Evolutionary conservation across 2,329 filamentous ascomycete species (phyloP).

Genomic region (Furcasterigmium sp.): DNA sequence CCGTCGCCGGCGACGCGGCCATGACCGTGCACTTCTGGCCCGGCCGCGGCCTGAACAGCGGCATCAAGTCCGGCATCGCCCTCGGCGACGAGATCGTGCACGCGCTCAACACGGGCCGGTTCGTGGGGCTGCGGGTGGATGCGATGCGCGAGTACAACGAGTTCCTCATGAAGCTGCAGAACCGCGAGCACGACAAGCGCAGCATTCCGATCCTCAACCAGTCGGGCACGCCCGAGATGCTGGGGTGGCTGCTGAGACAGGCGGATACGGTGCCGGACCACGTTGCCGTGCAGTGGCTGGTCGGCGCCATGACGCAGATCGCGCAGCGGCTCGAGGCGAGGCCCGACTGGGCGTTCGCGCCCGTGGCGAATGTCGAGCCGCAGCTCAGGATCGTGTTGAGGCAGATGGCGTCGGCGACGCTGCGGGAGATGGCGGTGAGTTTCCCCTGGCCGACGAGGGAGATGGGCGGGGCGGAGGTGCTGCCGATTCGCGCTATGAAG

Average conservation of each 20-base stretch:
- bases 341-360: conserved; percentile 22
- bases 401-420: conserved; percentile 21
- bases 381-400: conserved; percentile 25
- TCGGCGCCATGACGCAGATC: conserved; percentile 25
- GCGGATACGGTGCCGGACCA: conserved; percentile 23
- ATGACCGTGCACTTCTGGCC: conserved; percentile 33
- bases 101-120: conserved; percentile 20
- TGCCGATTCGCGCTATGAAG: conserved; percentile 27
- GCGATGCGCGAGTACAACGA: conserved; percentile 27
- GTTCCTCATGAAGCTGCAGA: conserved; percentile 27
- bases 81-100: conserved; percentile 28
- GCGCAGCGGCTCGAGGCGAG: conserved; percentile 23
- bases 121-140: conserved; percentile 21
- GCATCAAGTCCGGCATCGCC: conserved; percentile 28
- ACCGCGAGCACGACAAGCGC: conserved; percentile 28
- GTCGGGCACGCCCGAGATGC: conserved; percentile 25
- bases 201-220: conserved; percentile 28
- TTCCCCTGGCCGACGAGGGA: conserved; percentile 29
- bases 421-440: conserved; percentile 28
- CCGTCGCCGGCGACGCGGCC: conserved; percentile 27
- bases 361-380: conserved; percentile 21
- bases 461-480: conserved; percentile 27
- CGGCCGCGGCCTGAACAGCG: conserved; percentile 27
- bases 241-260: conserved; percentile 26
- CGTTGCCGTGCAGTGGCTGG: conserved; percentile 26